A percentile compares a stretch with the other conserved stretches of the same genome.
Conservation (phyloP, 257 asterid species). For the Misopates orontium region DNA sequence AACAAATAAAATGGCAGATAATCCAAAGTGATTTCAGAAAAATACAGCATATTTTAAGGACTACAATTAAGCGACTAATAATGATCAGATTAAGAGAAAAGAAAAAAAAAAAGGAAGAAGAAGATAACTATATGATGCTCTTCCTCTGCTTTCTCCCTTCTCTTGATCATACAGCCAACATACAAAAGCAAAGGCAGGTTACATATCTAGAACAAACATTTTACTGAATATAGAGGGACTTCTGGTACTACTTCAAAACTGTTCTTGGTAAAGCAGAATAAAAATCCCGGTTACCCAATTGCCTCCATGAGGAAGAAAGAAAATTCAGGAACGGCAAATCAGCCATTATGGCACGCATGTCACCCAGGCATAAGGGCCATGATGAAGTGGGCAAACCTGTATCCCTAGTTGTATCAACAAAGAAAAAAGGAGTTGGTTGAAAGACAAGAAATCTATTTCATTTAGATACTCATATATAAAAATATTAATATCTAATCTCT, state of each 20-base stretch:
- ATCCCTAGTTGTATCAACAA: too few relatives aligned
- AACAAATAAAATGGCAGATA: constrained; percentile 9
- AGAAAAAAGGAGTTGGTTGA: too few relatives aligned
- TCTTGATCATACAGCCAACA: neutral
- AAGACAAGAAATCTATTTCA: too few relatives aligned
- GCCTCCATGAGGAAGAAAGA: too few relatives aligned
- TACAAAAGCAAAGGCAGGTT: constrained; percentile 5
- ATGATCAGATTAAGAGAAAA: neutral
- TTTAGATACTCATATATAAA: too few relatives aligned
- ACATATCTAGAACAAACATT: constrained; percentile 5
- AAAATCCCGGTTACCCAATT: too few relatives aligned
- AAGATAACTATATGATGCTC: neutral
- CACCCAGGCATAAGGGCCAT: too few relatives aligned
- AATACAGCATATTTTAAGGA: constrained; percentile 1
- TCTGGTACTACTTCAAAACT: neutral
- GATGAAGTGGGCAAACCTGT: too few relatives aligned
- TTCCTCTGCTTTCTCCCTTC: neutral
- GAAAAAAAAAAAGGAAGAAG: neutral
- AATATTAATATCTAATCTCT: too few relatives aligned
- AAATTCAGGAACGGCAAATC: too few relatives aligned
- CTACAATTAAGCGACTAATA: neutral
- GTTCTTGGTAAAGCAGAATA: too few relatives aligned
- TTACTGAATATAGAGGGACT: neutral
- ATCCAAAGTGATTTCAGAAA: constrained; percentile 15
- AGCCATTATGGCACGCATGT: too few relatives aligned